Percentiles rank a stretch among this genome's conserved stretches.
These are phyloP conservation scores for Cercospora sp. DNA, from an alignment of 2,329 filamentous ascomycete genomes.

Conservation along the genomic window DNA sequence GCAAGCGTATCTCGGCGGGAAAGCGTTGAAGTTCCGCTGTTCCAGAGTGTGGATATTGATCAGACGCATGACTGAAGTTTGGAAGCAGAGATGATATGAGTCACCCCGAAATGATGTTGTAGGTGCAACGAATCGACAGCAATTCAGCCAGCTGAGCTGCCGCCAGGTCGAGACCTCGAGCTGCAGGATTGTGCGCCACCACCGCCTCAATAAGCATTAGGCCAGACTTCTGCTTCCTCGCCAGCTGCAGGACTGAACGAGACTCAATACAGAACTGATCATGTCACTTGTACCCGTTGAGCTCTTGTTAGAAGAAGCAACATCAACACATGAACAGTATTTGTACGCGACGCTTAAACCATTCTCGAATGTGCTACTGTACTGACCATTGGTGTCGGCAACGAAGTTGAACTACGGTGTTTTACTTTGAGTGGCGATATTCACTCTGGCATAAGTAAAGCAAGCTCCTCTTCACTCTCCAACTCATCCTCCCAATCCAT, in stretches of 20 bases:
- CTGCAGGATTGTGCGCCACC: background rate
- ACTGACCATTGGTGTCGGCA: no score
- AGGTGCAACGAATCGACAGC: background rate
- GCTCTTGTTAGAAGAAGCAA: no score
- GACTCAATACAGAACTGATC: no score
- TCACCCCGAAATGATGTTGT: background rate
- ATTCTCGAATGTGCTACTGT: no score
- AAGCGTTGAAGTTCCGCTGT: background rate
- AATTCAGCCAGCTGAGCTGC: background rate
- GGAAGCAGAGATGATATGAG: background rate
- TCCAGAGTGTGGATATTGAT: background rate
- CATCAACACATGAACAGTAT: no score
- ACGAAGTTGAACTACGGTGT: no score
- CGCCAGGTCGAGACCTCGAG: background rate
- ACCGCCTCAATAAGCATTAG: background rate
- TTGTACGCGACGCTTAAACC: no score
- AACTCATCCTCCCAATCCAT: background rate
- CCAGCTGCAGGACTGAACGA: no score
- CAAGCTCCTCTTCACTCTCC: background rate
- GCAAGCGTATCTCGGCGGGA: background rate
- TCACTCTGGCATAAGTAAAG: background rate
- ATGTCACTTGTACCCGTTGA: no score
- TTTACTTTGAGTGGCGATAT: background rate
- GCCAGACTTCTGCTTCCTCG: no score
- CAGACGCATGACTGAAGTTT: background rate